phyloP scores from a whole-genome alignment of 768 basidiomycete species.

The Russula sp. region DNA sequence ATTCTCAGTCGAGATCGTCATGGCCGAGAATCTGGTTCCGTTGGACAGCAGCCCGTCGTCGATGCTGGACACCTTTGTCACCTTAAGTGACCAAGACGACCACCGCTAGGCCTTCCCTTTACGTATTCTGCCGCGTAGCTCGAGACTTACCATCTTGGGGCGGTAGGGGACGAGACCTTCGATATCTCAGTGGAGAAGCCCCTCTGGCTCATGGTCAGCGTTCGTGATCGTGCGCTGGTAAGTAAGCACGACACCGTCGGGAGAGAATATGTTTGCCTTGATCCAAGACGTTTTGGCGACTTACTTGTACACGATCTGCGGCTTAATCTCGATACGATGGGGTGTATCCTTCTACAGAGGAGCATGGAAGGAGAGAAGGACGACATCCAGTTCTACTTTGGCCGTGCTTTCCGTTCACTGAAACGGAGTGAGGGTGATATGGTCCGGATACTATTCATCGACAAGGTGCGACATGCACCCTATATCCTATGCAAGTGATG shows the following conservation, averaged over 20 bases:
- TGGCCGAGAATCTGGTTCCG: slow-evolving; percentile 84
- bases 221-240: slow-evolving; percentile 83
- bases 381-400: slow-evolving; percentile 96
- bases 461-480: slow-evolving; percentile 60
- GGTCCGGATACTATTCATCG: slow-evolving; percentile 83
- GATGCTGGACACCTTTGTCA: slow-evolving; percentile 88
- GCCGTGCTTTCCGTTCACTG: slow-evolving; percentile 86
- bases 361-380: slow-evolving; percentile 99
- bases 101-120: slow-evolving; percentile 50
- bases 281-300: slow-evolving; percentile 83
- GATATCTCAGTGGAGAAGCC: slow-evolving; percentile 90
- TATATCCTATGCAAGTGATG: neutral
- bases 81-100: slow-evolving; percentile 88
- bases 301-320: slow-evolving; percentile 87
- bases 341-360: slow-evolving; percentile 78
- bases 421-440: slow-evolving; percentile 94
- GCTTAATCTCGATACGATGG: slow-evolving; percentile 83
- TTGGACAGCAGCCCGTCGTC: slow-evolving; percentile 70
- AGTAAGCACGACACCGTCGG: slow-evolving; percentile 94
- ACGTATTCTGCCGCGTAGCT: neutral
- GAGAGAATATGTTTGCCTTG: slow-evolving; percentile 85
- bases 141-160: slow-evolving; percentile 10
- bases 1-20: slow-evolving; percentile 89
- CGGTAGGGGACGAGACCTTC: slow-evolving; percentile 91
- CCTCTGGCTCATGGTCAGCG: slow-evolving; percentile 96